These are phyloP conservation scores for Cinchona pubescens DNA, from an alignment of 257 asterid genomes.

Conservation along the genomic window DNA sequence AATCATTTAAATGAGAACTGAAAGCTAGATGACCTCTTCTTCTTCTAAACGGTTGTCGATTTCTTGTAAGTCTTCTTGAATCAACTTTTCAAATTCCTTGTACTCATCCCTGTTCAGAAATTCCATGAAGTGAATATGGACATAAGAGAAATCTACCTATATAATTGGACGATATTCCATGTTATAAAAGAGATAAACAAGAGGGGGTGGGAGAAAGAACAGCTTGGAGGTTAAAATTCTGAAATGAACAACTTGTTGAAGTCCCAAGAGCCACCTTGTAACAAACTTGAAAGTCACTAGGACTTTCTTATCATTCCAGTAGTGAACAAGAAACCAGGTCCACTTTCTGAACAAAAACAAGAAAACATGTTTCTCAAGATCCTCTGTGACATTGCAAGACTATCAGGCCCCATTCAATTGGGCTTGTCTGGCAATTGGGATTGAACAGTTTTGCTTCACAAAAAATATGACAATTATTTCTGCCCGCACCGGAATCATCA, in stretches of 20 bases:
- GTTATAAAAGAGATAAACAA: too few species aligned
- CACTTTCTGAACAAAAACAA: not conserved
- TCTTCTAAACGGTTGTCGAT: constrained; percentile 89
- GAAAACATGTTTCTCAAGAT: not conserved
- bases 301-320: not conserved
- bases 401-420: not conserved
- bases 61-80: constrained; percentile 76
- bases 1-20: constrained; percentile 6
- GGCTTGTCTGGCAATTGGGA: not conserved
- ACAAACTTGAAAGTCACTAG: not conserved
- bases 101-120: constrained; percentile 71
- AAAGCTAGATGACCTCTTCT: constrained; percentile 70
- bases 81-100: constrained; percentile 87
- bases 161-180: too few species aligned
- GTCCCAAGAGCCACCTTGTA: not conserved
- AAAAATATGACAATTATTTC: not conserved
- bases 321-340: not conserved
- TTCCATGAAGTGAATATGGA: constrained; percentile 10
- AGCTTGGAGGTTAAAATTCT: too few species aligned
- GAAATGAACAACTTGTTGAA: not conserved
- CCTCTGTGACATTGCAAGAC: not conserved
- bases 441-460: not conserved
- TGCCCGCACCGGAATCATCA: not conserved
- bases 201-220: too few species aligned
- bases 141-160: too few species aligned